Evolutionary conservation across 1,139 yeast genomes (phyloP).

Genomic region (Sugiyamaella neomexicana): DNA sequence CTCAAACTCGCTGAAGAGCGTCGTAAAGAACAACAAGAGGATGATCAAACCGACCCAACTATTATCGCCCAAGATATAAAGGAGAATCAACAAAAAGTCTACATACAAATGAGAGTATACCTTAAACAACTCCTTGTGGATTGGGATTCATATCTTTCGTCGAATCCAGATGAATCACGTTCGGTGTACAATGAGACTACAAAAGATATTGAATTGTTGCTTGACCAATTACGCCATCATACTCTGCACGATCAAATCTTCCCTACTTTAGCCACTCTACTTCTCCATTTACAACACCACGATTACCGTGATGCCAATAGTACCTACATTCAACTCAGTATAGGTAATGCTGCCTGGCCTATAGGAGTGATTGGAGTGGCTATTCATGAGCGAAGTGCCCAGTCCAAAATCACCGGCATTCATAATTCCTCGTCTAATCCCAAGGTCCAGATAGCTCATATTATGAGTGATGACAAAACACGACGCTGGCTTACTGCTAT

Average conservation of each 20-base stretch:
- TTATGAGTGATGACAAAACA: conserved; percentile 75
- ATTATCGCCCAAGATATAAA: conserved; percentile 45
- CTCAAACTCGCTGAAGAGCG: conserved; percentile 32
- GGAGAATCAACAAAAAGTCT: conserved; percentile 41
- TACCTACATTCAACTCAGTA: conserved; percentile 70
- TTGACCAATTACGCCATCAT: conserved; percentile 56
- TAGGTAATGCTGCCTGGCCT: conserved; percentile 93
- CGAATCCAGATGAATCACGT: conserved; percentile 23
- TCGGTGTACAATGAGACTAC: conserved; percentile 55
- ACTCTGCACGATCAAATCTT: conserved; percentile 50
- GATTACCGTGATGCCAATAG: conserved; percentile 62
- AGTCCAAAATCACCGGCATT: conserved; percentile 45
- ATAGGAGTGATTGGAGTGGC: conserved; percentile 81
- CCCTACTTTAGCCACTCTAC: conserved; percentile 59
- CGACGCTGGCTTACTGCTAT: conserved; percentile 75
- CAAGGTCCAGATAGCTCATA: conserved; percentile 53
- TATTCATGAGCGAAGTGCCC: conserved; percentile 71
- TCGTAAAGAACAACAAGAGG: conserved; percentile 33
- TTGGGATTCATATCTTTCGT: conserved; percentile 46
- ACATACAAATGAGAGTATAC: conserved; percentile 49
- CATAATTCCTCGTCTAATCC: conserved; percentile 21
- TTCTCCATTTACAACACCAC: conserved; percentile 57
- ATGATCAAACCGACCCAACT: conserved; percentile 31
- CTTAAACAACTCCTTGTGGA: conserved; percentile 47
- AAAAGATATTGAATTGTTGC: conserved; percentile 57